phyloP scores from a whole-genome alignment of 2,329 filamentous ascomycete species.

The Hypoxylon sp. region DNA sequence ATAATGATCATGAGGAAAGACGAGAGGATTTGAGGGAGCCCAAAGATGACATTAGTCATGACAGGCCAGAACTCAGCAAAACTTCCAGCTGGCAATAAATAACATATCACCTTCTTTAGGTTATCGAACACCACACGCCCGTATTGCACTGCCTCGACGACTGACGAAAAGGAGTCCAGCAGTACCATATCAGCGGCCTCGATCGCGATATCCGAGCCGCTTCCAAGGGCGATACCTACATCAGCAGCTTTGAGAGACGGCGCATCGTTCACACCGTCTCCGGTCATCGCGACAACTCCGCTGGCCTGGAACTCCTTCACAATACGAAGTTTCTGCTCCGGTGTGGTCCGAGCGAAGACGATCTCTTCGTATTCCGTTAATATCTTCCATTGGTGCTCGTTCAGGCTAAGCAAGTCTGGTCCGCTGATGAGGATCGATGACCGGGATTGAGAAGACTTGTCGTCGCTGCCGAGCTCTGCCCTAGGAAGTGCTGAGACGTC shows the following conservation, averaged over 20 bases:
- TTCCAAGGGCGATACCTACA: conserved; percentile 85
- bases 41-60: conserved; percentile 79
- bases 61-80: conserved; percentile 85
- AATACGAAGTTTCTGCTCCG: conserved; percentile 84
- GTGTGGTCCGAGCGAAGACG: conserved; percentile 82
- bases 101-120: conserved; percentile 82
- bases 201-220: conserved; percentile 86
- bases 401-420: conserved; percentile 75
- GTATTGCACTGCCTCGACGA: conserved; percentile 80
- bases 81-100: conserved; percentile 79
- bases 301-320: conserved; percentile 80
- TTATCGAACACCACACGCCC: conserved; percentile 86
- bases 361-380: conserved; percentile 78
- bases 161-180: conserved; percentile 79
- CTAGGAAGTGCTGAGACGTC: conserved; percentile 66
- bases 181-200: conserved; percentile 87
- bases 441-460: conserved; percentile 50
- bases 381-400: conserved; percentile 77
- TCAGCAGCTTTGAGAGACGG: conserved; percentile 85
- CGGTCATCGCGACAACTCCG: conserved; percentile 84
- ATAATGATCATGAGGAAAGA: conserved; percentile 81
- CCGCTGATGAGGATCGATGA: conserved; percentile 75
- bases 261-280: conserved; percentile 89
- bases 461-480: conserved; percentile 47
- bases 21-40: conserved; percentile 79